phyloP scores from a whole-genome alignment of 371 early-diverging fungal species.

The Mortierella sp. region DNA sequence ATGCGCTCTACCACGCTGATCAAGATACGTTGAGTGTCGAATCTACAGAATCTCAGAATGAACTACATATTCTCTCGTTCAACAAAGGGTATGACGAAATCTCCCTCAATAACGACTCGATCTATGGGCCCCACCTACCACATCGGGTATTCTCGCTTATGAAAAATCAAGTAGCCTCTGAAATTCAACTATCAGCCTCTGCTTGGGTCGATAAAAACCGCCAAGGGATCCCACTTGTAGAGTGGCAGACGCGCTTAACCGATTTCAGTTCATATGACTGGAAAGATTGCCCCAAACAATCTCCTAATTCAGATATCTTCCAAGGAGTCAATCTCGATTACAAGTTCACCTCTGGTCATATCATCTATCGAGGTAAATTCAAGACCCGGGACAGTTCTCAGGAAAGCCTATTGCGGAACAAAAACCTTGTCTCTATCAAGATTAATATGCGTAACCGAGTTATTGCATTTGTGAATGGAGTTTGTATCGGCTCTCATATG shows the following conservation, averaged over 20 bases:
- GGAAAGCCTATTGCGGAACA: conserved; percentile 16
- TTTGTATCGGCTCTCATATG: conserved; percentile 81
- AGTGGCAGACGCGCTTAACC: conserved; percentile 49
- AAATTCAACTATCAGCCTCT: background rate
- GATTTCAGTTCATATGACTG: conserved; percentile 65
- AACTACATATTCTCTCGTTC: conserved; percentile 27
- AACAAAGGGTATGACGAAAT: background rate
- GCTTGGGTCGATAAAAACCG: conserved; percentile 17
- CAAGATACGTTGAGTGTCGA: conserved; percentile 39
- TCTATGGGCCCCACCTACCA: conserved; percentile 26
- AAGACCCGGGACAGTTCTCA: conserved; percentile 15
- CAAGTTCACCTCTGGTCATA: conserved; percentile 75
- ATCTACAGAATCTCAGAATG: conserved; percentile 21
- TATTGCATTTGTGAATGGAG: conserved; percentile 77
- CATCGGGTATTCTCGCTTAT: conserved; percentile 16
- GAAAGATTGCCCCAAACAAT: conserved; percentile 46
- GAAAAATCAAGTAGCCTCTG: background rate
- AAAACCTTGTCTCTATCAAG: conserved; percentile 56
- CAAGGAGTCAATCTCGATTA: conserved; percentile 68
- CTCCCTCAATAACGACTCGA: background rate
- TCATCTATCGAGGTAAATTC: conserved; percentile 66
- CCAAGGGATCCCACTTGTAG: background rate
- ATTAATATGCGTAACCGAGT: conserved; percentile 81
- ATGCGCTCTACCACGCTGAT: conserved; percentile 36
- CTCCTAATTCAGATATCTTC: conserved; percentile 26